phyloP scores from a whole-genome alignment of 108 stramenopile genomes.

The Cyclostephanos invisitatus region DNA sequence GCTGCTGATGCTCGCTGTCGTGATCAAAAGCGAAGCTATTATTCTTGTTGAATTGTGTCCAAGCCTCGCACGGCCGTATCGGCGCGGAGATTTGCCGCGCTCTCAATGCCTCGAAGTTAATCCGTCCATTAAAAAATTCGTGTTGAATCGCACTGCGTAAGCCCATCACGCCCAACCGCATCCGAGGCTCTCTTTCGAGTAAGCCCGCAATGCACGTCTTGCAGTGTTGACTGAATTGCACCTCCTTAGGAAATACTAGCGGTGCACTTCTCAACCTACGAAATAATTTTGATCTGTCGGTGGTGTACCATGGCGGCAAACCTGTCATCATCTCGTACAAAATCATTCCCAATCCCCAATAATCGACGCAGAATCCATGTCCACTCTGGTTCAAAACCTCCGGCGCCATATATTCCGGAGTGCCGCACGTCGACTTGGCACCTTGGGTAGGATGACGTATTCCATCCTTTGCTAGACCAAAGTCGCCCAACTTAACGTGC shows the following conservation, averaged over 20 bases:
- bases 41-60: slow-evolving; percentile 59
- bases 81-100: slow-evolving; percentile 78
- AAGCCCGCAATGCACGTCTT: slow-evolving; percentile 69
- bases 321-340: slow-evolving; percentile 98
- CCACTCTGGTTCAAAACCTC: slow-evolving; percentile 85
- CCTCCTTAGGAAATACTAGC: slow-evolving; percentile 71
- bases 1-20: slow-evolving; percentile 1
- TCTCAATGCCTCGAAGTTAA: slow-evolving; percentile 76
- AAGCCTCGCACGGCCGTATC: slow-evolving; percentile 88
- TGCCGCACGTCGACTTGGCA: slow-evolving; percentile 95
- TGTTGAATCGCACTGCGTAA: slow-evolving; percentile 83
- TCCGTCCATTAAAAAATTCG: slow-evolving; percentile 78
- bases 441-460: slow-evolving; percentile 86
- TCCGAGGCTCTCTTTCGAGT: slow-evolving; percentile 76
- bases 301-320: slow-evolving; percentile 97
- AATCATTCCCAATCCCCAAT: slow-evolving; percentile 96
- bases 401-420: slow-evolving; percentile 98
- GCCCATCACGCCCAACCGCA: slow-evolving; percentile 75
- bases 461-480: slow-evolving; percentile 87
- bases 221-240: slow-evolving; percentile 60
- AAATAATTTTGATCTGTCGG: slow-evolving; percentile 94
- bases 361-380: slow-evolving; percentile 92
- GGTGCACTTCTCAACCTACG: slow-evolving; percentile 82
- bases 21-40: slow-evolving; percentile 17
- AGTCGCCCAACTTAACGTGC: slow-evolving; percentile 91